These are phyloP conservation scores for Paraleonurus japonicus DNA, from an alignment of 257 asterid species.

Conservation along the genomic window DNA sequence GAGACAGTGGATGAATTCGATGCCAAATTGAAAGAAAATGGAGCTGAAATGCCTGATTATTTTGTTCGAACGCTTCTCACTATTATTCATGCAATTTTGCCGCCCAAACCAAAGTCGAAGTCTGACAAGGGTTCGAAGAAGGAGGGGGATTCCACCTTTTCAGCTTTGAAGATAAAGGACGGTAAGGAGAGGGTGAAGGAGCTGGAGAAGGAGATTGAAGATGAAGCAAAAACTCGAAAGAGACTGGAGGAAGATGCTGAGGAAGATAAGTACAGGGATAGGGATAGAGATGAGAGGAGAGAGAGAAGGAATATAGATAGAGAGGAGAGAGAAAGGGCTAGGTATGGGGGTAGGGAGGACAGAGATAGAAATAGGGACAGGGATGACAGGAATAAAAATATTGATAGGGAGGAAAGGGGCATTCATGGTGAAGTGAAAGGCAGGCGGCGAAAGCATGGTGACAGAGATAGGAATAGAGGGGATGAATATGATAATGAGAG, in stretches of 20 bases:
- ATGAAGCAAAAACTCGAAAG: constrained; percentile 46
- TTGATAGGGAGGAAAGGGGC: constrained; percentile 30
- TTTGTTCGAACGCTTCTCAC: constrained; percentile 77
- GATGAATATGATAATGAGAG: constrained; percentile 42
- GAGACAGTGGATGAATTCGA: constrained; percentile 61
- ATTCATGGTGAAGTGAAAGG: constrained; percentile 27
- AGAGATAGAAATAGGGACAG: constrained; percentile 25
- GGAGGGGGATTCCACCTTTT: constrained; percentile 43
- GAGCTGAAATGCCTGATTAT: constrained; percentile 89
- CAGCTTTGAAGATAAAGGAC: constrained; percentile 69
- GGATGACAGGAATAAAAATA: constrained; percentile 30
- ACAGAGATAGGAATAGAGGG: constrained; percentile 32
- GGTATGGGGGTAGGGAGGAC: constrained; percentile 29
- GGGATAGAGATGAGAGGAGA: constrained; percentile 37
- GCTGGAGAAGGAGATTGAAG: constrained; percentile 79
- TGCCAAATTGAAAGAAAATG: constrained; percentile 53
- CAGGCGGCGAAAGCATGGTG: constrained; percentile 33
- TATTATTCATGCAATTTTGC: constrained; percentile 80
- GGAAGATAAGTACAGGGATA: constrained; percentile 30
- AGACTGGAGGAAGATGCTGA: constrained; percentile 34
- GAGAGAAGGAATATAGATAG: constrained; percentile 36
- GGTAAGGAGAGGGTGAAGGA: constrained; percentile 70
- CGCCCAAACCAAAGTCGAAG: constrained; percentile 48
- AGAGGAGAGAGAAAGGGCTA: constrained; percentile 30
- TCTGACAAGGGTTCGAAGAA: constrained; percentile 35